Evolutionary conservation across 2,329 filamentous ascomycete species (phyloP).

Genomic region (Samsoniella hepiali): DNA sequence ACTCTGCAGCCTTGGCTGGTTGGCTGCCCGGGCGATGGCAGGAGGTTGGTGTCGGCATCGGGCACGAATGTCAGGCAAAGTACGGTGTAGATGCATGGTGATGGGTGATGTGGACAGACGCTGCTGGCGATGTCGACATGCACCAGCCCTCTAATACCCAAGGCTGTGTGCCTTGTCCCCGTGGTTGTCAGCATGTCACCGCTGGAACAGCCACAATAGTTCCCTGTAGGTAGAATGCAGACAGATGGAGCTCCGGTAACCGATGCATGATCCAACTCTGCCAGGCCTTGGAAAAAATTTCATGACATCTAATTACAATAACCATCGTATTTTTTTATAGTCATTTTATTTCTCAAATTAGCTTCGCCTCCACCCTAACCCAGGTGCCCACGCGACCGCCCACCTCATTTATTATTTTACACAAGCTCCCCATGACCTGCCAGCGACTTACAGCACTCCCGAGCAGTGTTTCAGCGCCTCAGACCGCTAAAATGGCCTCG

Average conservation of each 20-base stretch:
- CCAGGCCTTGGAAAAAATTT: not conserved
- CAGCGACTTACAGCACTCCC: not conserved
- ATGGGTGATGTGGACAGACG: not conserved
- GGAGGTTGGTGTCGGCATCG: not conserved
- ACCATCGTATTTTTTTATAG: not conserved
- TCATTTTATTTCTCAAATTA: conserved; percentile 3
- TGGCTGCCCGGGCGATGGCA: not conserved
- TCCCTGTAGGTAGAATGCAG: too few relatives aligned
- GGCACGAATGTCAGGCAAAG: not conserved
- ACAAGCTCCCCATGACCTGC: too few relatives aligned
- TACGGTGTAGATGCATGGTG: conserved; percentile 14
- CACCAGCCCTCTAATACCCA: too few relatives aligned
- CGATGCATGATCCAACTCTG: not conserved
- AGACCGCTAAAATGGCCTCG: not conserved
- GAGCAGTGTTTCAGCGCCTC: conserved; percentile 3
- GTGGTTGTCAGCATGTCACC: too few relatives aligned
- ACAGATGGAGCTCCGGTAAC: not conserved
- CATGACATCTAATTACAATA: not conserved
- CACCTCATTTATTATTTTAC: not conserved
- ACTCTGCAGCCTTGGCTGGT: not conserved
- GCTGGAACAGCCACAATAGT: too few relatives aligned
- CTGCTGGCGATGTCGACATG: not conserved
- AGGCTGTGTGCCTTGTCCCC: too few relatives aligned
- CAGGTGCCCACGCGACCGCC: conserved; percentile 6
- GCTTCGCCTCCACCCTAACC: not conserved